A percentile compares a stretch with the other conserved stretches of the same genome.
Conservation (phyloP, 257 asterid genomes). For the Solanum virginianum region DNA sequence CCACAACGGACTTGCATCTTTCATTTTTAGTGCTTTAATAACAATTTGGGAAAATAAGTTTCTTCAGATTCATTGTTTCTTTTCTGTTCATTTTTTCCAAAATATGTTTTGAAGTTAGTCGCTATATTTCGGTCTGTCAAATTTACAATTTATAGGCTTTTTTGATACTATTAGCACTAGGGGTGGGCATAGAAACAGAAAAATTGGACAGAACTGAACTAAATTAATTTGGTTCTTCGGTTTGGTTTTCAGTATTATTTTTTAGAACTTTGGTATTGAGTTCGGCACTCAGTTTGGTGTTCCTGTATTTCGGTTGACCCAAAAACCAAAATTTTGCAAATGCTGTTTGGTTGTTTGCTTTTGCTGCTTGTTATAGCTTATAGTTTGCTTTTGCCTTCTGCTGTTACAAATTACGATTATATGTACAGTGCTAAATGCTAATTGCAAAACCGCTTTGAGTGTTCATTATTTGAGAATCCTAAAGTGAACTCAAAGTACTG, state of each 20-base stretch:
- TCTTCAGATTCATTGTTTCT: not conserved
- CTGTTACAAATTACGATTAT: not conserved
- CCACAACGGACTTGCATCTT: not conserved
- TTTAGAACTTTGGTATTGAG: not conserved
- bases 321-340: not conserved
- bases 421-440: not conserved
- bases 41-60: not conserved
- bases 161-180: not conserved
- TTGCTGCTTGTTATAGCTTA: not conserved
- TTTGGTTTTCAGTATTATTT: not conserved
- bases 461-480: not conserved
- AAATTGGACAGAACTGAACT: not conserved
- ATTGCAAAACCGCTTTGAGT: not conserved
- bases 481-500: not conserved
- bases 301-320: not conserved
- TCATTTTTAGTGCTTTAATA: not conserved
- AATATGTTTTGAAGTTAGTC: not conserved
- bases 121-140: not conserved
- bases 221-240: not conserved
- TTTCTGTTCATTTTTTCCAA: not conserved
- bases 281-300: not conserved
- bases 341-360: not conserved
- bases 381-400: not conserved
- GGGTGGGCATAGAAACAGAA: not conserved
- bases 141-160: not conserved